Percentiles rank a stretch among this genome's conserved stretches.
phyloP scores from a whole-genome alignment of 345 rosid species.

The Triadica sebifera region DNA sequence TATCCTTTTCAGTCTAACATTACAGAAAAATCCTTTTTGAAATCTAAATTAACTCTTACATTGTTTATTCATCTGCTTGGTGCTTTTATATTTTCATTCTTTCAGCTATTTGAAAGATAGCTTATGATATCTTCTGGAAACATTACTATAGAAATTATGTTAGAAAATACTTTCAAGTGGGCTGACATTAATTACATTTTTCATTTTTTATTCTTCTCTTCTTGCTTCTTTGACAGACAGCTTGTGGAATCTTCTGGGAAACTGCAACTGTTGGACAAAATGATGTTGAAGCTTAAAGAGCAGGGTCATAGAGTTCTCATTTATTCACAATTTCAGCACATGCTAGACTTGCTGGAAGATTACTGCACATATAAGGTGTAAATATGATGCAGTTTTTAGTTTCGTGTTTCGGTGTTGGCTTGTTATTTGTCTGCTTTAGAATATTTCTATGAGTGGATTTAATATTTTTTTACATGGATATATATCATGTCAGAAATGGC shows the following conservation, averaged over 20 bases:
- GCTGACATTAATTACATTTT: not conserved
- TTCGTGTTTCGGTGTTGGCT: constrained; percentile 2
- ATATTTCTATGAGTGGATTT: not conserved
- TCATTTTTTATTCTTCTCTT: not conserved
- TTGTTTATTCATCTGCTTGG: not conserved
- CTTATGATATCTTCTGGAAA: not conserved
- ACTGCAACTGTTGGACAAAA: constrained; percentile 84
- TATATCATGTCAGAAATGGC: constrained; percentile 63
- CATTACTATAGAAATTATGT: not conserved
- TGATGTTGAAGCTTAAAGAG: constrained; percentile 96
- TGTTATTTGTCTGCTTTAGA: constrained; percentile 2
- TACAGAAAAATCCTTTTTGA: too few species aligned
- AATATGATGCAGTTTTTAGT: constrained; percentile 3
- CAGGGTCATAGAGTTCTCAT: constrained; percentile 98
- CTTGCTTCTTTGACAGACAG: constrained; percentile 44
- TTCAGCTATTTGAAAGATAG: not conserved
- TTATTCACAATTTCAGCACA: constrained; percentile 96
- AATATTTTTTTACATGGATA: not conserved
- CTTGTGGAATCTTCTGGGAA: constrained; percentile 88
- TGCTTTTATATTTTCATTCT: constrained; percentile 1
- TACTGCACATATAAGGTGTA: constrained; percentile 76
- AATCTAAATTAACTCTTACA: not conserved
- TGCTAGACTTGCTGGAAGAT: constrained; percentile 96
- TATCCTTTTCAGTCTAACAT: not conserved
- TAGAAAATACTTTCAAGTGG: not conserved